Base-by-base conservation (phyloP, 805 yeast species). In the Candida easanensis region DNA sequence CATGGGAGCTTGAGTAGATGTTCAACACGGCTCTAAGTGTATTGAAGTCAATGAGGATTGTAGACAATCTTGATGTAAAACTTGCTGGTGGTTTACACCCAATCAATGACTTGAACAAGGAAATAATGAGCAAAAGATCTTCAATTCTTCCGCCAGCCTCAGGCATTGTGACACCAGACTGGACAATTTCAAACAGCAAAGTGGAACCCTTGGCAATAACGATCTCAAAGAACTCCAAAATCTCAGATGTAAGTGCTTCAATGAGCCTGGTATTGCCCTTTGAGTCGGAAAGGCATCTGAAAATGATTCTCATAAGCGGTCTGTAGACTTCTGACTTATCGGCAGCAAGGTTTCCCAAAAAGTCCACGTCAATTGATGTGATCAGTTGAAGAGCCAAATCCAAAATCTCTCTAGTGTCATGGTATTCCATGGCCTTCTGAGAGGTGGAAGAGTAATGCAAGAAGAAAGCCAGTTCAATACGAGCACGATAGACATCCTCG, bases 141-240 rank as follows among this genome's bases (percentile, higher is more conserved):
- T 84, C 89, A 20, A 82, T 69, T 49, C 74, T 76, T 20, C 74
- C 77, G 9, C 70, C 57, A 16, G 58, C 57, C 2, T 63, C 61
- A 23, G 72, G 59, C 5, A 48, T 62, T 37, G 53, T 57, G 10
- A 79, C 76, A 34, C 76, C 80, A 33, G 78, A 70, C 50, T 82
- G 84, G 16, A 84, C 70, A 21, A 80, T 75, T 8, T 76, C 70
- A 43, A 83, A 70, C 21, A 85, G 62, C 2, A 76, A 67, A 31
- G 74, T 75, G n/a, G 84, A 72, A 1, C 93, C 88, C 50, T 74
- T 77, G 7, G 87, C 77, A 22, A 85, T 73, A 11, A 86, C 76
- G 32, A 75, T 61, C 38, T 78, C 84, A 55, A 87, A 81, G 31
- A 82, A 73, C 46, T 68, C 82, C 36, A 72, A 56, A 45, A 85